Conservation (phyloP, 176 grass and related monocot species). For the Luzula sylvatica region DNA sequence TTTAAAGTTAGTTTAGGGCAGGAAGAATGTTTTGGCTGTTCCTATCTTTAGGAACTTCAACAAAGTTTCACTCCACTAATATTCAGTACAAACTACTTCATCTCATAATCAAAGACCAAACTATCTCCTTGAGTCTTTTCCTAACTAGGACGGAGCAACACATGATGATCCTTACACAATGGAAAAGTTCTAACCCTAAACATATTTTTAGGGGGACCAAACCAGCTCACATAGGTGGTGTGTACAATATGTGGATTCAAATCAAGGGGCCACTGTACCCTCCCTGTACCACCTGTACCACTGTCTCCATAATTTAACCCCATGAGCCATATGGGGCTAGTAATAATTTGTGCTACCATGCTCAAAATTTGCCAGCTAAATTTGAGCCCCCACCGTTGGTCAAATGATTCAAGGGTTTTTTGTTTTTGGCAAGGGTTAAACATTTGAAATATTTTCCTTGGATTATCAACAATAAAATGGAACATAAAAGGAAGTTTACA, state of each 20-base stretch:
- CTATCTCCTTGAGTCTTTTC: not conserved
- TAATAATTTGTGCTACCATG: not conserved
- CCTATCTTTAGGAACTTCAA: constrained; percentile 5
- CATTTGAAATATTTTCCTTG: not conserved
- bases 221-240: constrained; percentile 4
- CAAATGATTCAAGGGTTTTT: not conserved
- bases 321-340: not conserved
- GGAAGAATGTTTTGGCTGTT: constrained; percentile 13
- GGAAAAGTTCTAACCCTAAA: not conserved
- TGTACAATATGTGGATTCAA: constrained; percentile 8
- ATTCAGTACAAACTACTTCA: not conserved
- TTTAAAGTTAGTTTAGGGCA: constrained; percentile 1
- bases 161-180: constrained; percentile 6
- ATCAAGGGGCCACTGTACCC: not conserved
- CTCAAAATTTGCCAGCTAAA: not conserved
- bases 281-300: not conserved
- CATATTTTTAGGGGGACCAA: constrained; percentile 1
- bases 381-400: not conserved
- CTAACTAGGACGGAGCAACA: constrained; percentile 1
- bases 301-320: constrained; percentile 9
- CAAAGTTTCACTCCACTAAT: not conserved
- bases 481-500: too few relatives aligned
- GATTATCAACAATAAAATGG: not conserved
- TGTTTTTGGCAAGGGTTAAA: not conserved
- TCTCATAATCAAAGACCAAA: not conserved